Conservation (phyloP, 2,329 filamentous ascomycete genomes). For the Aspergillus calidoustus region DNA sequence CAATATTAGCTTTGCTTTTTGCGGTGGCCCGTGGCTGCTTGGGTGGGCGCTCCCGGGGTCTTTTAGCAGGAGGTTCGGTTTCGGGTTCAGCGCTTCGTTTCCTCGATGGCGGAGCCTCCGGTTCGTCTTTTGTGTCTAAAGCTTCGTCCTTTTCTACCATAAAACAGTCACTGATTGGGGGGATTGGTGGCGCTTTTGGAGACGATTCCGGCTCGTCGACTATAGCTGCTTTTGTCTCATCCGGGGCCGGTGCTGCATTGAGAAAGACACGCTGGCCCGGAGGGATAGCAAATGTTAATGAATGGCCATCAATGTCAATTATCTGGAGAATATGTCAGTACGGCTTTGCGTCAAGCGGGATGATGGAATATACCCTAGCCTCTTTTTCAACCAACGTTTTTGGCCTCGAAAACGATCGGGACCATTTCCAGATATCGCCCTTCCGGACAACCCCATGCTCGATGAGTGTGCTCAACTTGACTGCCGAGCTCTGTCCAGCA, state of each 20-base stretch:
- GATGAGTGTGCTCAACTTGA: slow-evolving; percentile 45
- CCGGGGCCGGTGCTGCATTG: slow-evolving; percentile 13
- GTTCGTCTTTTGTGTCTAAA: background rate
- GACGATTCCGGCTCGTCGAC: background rate
- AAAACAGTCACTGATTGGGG: background rate
- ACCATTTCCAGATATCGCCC: slow-evolving; percentile 50
- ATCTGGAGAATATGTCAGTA: slow-evolving; percentile 30
- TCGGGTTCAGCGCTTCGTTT: slow-evolving; percentile 25
- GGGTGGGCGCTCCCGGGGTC: slow-evolving; percentile 4
- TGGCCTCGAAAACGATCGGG: slow-evolving; percentile 33
- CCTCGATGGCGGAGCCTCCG: slow-evolving; percentile 11
- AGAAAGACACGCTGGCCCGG: slow-evolving; percentile 43
- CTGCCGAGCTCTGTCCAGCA: slow-evolving; percentile 48
- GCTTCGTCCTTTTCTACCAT: background rate
- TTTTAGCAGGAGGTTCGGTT: slow-evolving; percentile 3
- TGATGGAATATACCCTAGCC: slow-evolving; percentile 38
- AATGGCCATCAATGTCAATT: slow-evolving; percentile 35
- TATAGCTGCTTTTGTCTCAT: background rate
- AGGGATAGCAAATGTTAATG: slow-evolving; percentile 46
- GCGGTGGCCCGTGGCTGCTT: background rate
- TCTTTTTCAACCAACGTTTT: slow-evolving; percentile 49
- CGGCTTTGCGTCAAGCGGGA: background rate
- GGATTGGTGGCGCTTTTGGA: background rate
- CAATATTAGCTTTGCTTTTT: background rate
- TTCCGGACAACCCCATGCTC: slow-evolving; percentile 39